phyloP scores from a whole-genome alignment of 768 basidiomycete genomes.

The Dentipellis fragilis region DNA sequence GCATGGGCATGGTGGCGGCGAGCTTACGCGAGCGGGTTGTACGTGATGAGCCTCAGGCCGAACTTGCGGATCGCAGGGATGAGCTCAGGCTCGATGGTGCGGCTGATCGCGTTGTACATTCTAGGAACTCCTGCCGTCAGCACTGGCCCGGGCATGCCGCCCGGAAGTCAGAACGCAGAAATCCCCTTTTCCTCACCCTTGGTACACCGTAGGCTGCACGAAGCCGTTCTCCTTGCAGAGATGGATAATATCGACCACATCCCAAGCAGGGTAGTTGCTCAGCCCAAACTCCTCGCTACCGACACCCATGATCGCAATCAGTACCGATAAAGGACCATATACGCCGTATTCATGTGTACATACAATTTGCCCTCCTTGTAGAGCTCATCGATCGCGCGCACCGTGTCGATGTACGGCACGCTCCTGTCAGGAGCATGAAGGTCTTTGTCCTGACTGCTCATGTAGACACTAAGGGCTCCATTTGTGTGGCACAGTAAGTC shows the following conservation, averaged over 20 bases:
- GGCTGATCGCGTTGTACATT: conserved; percentile 40
- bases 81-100: conserved; percentile 38
- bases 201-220: conserved; percentile 45
- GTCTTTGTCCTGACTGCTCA: no score
- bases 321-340: no score
- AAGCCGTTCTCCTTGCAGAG: conserved; percentile 47
- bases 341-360: no score
- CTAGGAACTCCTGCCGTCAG: no score
- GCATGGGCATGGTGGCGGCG: no score
- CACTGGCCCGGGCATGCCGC: no score
- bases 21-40: conserved; percentile 49
- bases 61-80: conserved; percentile 50
- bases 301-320: no score
- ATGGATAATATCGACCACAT: conserved; percentile 41
- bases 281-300: conserved; percentile 52
- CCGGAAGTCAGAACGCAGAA: neutral
- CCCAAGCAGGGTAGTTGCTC: conserved; percentile 51
- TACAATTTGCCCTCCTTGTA: conserved; percentile 48
- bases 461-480: no score
- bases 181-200: conserved; percentile 38
- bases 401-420: conserved; percentile 46
- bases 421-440: conserved; percentile 52
- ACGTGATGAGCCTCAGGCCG: conserved; percentile 45
- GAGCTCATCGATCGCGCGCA: conserved; percentile 42
- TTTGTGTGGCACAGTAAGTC: no score